Evolutionary conservation across 345 rosid genomes (phyloP).

Genomic region (Populus tremula): DNA sequence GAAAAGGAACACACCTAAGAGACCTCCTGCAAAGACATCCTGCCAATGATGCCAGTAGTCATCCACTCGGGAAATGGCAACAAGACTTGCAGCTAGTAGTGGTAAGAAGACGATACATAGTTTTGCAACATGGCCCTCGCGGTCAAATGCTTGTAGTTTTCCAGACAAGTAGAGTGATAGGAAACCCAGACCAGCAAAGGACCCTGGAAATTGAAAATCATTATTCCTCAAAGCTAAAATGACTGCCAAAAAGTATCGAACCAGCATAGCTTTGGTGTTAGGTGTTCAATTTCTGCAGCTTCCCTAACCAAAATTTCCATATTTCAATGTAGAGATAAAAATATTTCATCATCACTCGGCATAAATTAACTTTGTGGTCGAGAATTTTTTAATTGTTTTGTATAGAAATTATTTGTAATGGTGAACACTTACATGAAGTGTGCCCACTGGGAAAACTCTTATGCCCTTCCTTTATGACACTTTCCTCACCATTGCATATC

Average conservation of each 20-base stretch:
- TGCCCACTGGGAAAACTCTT: slow-evolving; percentile 95
- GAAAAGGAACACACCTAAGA: slow-evolving; percentile 29
- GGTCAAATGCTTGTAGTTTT: slow-evolving; percentile 40
- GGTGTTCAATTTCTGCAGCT: not conserved
- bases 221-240: not conserved
- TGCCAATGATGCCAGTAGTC: slow-evolving; percentile 52
- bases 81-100: slow-evolving; percentile 35
- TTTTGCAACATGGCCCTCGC: slow-evolving; percentile 43
- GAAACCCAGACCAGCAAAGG: slow-evolving; percentile 46
- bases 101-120: slow-evolving; percentile 39
- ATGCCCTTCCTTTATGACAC: slow-evolving; percentile 73
- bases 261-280: not conserved
- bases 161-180: slow-evolving; percentile 46
- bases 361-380: not conserved
- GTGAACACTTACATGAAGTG: slow-evolving; percentile 62
- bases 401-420: not conserved
- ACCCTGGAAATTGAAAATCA: slow-evolving; percentile 31
- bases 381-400: too few species aligned
- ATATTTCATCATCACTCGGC: not conserved
- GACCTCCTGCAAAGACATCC: slow-evolving; percentile 47
- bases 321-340: not conserved
- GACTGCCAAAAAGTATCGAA: not conserved
- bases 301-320: not conserved
- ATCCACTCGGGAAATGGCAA: slow-evolving; percentile 45
- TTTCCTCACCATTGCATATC: slow-evolving; percentile 65